Percentiles rank a stretch among this genome's conserved stretches.
Evolutionary conservation across 257 asterid genomes (phyloP).

Genomic region (Osmanthus fragrans): DNA sequence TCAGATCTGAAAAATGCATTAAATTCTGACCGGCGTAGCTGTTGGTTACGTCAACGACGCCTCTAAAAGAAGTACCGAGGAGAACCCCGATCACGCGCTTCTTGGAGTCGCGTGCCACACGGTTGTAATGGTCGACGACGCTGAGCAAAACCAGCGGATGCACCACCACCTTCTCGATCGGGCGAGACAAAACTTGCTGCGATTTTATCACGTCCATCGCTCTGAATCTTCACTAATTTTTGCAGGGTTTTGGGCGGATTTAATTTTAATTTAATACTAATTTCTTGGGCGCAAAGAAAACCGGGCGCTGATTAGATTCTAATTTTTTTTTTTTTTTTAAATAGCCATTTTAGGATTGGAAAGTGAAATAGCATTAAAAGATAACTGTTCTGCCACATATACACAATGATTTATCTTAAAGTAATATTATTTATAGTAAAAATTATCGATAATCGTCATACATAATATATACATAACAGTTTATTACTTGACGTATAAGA

Average conservation of each 20-base stretch:
- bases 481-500: no score
- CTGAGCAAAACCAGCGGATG: conserved; percentile 92
- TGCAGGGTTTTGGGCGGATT: conserved; percentile 22
- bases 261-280: conserved; percentile 6
- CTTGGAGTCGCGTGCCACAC: conserved; percentile 91
- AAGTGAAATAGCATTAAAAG: no score
- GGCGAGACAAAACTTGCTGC: conserved; percentile 76
- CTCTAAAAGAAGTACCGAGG: conserved; percentile 77
- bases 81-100: conserved; percentile 89
- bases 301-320: no score
- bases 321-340: no score
- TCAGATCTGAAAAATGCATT: conserved; percentile 44
- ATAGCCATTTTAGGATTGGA: no score
- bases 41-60: conserved; percentile 93
- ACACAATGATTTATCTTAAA: no score
- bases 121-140: conserved; percentile 92
- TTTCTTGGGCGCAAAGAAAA: conserved; percentile 10
- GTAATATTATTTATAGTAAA: no score
- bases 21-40: conserved; percentile 76
- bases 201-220: conserved; percentile 79
- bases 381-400: no score
- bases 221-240: not conserved
- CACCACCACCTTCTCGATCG: conserved; percentile 90
- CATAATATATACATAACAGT: no score
- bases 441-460: no score